Evolutionary conservation across 805 yeast genomes (phyloP), one percentile per base, ranked within the genome.

Genomic region (Cyberlindnera saturnus): DNA sequence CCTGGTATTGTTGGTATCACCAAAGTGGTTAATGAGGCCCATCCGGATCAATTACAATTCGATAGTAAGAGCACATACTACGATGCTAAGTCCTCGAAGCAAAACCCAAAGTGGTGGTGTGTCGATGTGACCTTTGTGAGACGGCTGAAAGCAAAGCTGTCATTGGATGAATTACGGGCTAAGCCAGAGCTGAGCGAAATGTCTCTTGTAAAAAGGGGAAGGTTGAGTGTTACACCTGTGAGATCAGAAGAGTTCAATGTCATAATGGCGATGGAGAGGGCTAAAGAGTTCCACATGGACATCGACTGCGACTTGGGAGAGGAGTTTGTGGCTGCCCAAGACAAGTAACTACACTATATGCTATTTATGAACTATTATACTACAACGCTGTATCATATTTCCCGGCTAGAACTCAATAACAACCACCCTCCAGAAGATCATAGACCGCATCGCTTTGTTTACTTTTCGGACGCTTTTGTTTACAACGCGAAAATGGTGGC

Each of bases 1-100:
- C 82, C 82, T 1, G 82, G 79, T 0, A 68, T 78, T 14, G 81
- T 75, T 6, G 82, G 82, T 3, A 49, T 73, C 13, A 70, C 72
- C 3, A 55, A 56, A 37, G 71, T 70, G 5, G 46, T 46, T 9
- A 49, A 53, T 7, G 62, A 55, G 31, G 68, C 71, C 8, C 62
- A 60, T 34, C 72, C 74, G 0, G 76, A 71, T 47, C 45, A 48
- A 13, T 48, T 61, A 29, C 76, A 71, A 32, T 70, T 69, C 46
- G 73, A 74, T 46, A 46, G 60, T 4, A 62, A 59, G 29, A 65
- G 70, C 31, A 65, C 71, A 4, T 74, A 77, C 47, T 77, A 59
- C 49, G 83, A 76, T 50, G 44, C 77, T 0, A 74, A 73, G 49
- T 60, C 75, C 0, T 57, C 66, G 1, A 40, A 37, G 19, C 72